Evolutionary conservation across 2,329 filamentous ascomycete genomes (phyloP), one percentile per base, ranked within the genome.

Genomic region (Coniochaeta ligniaria): DNA sequence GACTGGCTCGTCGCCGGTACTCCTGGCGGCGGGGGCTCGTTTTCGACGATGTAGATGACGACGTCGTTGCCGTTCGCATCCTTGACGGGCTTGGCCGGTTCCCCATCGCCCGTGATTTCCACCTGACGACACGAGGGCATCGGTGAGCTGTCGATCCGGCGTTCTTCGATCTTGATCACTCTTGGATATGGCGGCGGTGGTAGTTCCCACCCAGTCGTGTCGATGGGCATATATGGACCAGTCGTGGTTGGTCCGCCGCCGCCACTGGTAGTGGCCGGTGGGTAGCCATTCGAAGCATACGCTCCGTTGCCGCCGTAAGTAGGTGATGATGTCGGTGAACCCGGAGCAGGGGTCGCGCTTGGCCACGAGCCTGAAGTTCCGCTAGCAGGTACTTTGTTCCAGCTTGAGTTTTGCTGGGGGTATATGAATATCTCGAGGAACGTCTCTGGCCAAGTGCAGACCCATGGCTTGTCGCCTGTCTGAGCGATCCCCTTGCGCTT

Each of bases 401-500:
- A 69, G 64, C 77, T 82, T 59, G 74, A 76, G 65, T 81, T 83
- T 64, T 84, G 80, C 26, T 73, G 72, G 1, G 82, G 76, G 63
- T 84, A 86, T 45, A 86, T 81, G 64, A 84, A 84, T 3, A 84
- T 70, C 58, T 86, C 82, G 6, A 86, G 73, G 2, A 77, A 73
- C 0, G 82, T 84, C 31, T 78, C 74, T 2, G 82, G 80, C 83
- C 83, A 86, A 1, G 74, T 80, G 67, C 83, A 86, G 24, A 86
- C 75, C 83, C 83, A 86, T 1, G 80, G 79, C 61, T 73, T 80
- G 55, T 85, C 82, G 2, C 83, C 83, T 0, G 70, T 69, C 61
- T 75, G 68, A 1, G 75, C 75, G 20, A 76, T 60, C 0, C 70
- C 71, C 60, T 77, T 79, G 14, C 74, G 71, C 60, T 76, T 73